Evolutionary conservation across 2,329 filamentous ascomycete species (phyloP).

Genomic region (Metarhizium guizhouense): DNA sequence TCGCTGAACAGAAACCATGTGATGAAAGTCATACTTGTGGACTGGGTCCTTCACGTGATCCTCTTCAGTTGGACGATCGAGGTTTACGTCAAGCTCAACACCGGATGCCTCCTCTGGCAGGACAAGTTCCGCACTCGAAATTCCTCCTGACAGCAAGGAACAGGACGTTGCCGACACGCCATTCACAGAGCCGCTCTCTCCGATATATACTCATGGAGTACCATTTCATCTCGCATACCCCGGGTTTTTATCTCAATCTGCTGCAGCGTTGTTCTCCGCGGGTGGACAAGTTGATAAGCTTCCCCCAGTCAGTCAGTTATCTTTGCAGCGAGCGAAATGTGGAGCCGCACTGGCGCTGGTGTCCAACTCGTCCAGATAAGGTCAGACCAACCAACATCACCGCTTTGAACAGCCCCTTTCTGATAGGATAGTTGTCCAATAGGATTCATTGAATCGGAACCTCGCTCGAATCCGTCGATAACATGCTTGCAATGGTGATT

Average conservation of each 20-base stretch:
- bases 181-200: neutral
- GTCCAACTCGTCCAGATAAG: neutral
- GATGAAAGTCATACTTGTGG: neutral
- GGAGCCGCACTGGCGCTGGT: neutral
- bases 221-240: neutral
- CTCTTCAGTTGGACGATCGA: neutral
- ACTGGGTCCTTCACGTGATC: neutral
- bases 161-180: neutral
- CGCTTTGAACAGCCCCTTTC: neutral
- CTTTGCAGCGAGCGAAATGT: neutral
- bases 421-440: neutral
- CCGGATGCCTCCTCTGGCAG: too few relatives aligned
- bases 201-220: neutral
- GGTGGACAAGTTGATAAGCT: conserved; percentile 1
- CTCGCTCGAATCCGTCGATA: neutral
- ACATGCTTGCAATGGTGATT: neutral
- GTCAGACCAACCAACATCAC: conserved; percentile 1
- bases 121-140: too few relatives aligned
- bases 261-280: conserved; percentile 5
- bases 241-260: neutral
- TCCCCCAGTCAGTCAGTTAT: neutral
- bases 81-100: neutral
- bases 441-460: neutral
- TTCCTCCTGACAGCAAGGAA: too few relatives aligned
- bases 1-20: neutral